These are phyloP conservation scores for Pseudogymnoascus sp. DNA, from an alignment of 2,329 filamentous ascomycete species.

Conservation along the genomic window DNA sequence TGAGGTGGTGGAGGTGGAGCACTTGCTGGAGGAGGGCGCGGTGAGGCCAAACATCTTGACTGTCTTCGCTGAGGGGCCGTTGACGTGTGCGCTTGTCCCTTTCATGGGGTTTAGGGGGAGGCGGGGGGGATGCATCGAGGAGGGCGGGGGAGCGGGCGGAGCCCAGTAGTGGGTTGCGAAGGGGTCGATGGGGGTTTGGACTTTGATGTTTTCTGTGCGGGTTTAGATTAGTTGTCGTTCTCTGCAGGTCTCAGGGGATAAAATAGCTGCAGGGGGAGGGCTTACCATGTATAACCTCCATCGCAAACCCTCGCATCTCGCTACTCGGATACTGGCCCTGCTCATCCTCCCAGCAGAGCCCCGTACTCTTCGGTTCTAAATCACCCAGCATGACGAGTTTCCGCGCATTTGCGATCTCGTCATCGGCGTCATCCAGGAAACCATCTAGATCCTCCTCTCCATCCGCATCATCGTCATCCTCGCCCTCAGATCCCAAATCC, in stretches of 20 bases:
- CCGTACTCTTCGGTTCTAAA: conserved; percentile 69
- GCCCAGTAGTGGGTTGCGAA: conserved; percentile 78
- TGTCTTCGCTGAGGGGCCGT: neutral
- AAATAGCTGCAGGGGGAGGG: no score
- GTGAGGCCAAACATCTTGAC: conserved; percentile 10
- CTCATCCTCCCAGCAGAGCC: conserved; percentile 73
- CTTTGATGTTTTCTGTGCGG: conserved; percentile 32
- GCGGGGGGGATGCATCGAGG: conserved; percentile 30
- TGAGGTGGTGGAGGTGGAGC: conserved; percentile 2
- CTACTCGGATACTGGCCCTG: conserved; percentile 40
- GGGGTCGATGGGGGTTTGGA: conserved; percentile 64
- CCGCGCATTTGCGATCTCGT: conserved; percentile 46
- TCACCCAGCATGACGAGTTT: conserved; percentile 55
- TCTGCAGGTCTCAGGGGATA: neutral
- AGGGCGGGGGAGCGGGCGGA: neutral
- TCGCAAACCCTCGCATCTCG: conserved; percentile 53
- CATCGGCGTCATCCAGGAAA: conserved; percentile 60
- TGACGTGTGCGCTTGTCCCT: conserved; percentile 16
- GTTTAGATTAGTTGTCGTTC: neutral
- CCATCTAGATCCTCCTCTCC: conserved; percentile 62
- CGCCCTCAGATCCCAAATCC: conserved; percentile 52
- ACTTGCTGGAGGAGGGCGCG: neutral
- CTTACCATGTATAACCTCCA: conserved; percentile 69
- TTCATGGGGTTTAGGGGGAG: conserved; percentile 27
- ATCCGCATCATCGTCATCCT: conserved; percentile 61